Evolutionary conservation across 1,284 basidiomycete species (phyloP), one percentile per base, ranked within the genome.

Genomic region (Leccinum brunneo-olivaceum): DNA sequence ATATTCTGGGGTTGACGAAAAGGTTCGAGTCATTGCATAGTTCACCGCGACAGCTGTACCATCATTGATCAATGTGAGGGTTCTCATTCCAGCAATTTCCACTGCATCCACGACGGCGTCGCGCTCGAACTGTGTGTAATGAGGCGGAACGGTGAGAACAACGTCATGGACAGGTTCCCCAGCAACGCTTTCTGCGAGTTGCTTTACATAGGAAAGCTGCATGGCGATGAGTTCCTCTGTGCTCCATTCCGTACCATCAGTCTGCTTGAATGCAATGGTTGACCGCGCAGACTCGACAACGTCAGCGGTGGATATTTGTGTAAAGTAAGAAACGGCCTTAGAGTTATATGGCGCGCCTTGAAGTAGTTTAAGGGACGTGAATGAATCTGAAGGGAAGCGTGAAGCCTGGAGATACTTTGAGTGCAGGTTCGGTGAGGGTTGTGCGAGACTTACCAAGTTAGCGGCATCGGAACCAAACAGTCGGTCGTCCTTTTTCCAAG

Each of bases 1-100:
- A 62, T 84, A 79, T 63, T 96, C 93, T 15, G 82, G 81, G 2
- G 65, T 69, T 7, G 70, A 57, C 1, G 83, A 69, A 72, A 98
- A 98, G 0, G 78, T 77, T 28, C 94, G 79, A 2, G 91, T 92
- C 89, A 98, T 96, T 29, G 94, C 95, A 59, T 91, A 99, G 71
- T 96, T 96, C 53, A 97, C 76, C 7, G 89, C 93, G 21, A 93
- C 84, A 6, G 90, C 91, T 0, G 90, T 86, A 33, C 94, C 94
- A 60, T 99, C 96, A 53, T 93, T 89, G 48, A 98, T 80, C 49
- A 98, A 73, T 0, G 87, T 81, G 20, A 95, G 69, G 3, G 88
- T 85, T 15, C 79, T 79, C 48, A 99, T 69, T 1, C 94, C 95
- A 16, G 92, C 82, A 39, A 98, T 80, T 58, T 93, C 90, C 33